Evolutionary conservation across 2,329 filamentous ascomycete species (phyloP).

Genomic region (Colletotrichum liaoningense): DNA sequence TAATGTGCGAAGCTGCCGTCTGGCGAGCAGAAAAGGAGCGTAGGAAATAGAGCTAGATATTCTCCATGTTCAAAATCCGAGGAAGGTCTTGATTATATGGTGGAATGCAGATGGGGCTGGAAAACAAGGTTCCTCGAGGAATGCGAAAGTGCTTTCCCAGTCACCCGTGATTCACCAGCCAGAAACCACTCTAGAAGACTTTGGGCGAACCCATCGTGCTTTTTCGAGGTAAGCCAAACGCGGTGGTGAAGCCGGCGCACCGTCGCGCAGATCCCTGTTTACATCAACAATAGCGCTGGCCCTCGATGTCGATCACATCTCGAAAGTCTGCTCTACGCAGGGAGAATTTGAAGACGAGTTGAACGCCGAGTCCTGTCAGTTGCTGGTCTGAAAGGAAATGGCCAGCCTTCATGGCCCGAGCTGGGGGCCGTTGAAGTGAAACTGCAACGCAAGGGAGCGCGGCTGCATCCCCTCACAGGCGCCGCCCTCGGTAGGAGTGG

Average conservation of each 20-base stretch:
- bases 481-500: neutral
- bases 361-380: neutral
- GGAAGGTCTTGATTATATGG: constrained; percentile 26
- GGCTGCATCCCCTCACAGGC: constrained; percentile 1
- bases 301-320: constrained; percentile 25
- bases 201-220: constrained; percentile 3
- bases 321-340: neutral
- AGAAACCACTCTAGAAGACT: neutral
- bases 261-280: constrained; percentile 23
- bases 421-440: constrained; percentile 2
- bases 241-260: constrained; percentile 10
- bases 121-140: neutral
- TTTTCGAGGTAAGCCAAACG: constrained; percentile 1
- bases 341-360: neutral
- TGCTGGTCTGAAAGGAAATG: neutral
- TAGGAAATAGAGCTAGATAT: neutral
- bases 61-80: neutral
- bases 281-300: constrained; percentile 6
- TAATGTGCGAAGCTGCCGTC: neutral
- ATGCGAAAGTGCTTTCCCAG: neutral
- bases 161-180: neutral
- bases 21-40: constrained; percentile 1
- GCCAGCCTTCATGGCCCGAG: neutral
- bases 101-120: constrained; percentile 23
- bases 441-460: neutral